These are phyloP conservation scores for Diplotaxis tenuifolia DNA, from an alignment of 345 rosid genomes.

Conservation along the genomic window DNA sequence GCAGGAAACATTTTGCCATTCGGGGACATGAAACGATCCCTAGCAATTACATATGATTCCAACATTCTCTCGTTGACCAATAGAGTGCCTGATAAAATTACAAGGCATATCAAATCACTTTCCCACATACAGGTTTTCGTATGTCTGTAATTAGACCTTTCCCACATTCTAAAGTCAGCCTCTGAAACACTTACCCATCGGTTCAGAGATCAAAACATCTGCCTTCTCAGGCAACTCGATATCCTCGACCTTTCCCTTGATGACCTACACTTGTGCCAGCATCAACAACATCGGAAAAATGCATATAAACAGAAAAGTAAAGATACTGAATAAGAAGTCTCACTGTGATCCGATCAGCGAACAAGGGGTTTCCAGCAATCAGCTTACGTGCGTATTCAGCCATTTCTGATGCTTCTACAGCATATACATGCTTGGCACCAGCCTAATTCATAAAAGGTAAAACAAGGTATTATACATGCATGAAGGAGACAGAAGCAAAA, in stretches of 20 bases:
- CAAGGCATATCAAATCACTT: too few species aligned
- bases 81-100: too few species aligned
- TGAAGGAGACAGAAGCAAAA: slow-evolving; percentile 13
- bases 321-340: slow-evolving; percentile 22
- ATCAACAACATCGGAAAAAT: slow-evolving; percentile 13
- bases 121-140: too few species aligned
- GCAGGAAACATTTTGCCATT: too few species aligned
- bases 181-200: slow-evolving; percentile 67
- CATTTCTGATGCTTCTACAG: slow-evolving; percentile 98
- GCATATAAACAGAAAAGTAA: neutral
- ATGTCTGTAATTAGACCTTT: too few species aligned
- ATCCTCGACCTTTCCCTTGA: slow-evolving; percentile 95
- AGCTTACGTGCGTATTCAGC: slow-evolving; percentile 91
- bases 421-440: slow-evolving; percentile 98
- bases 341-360: slow-evolving; percentile 80
- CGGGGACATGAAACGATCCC: too few species aligned
- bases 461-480: slow-evolving; percentile 9
- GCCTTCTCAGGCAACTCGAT: slow-evolving; percentile 93
- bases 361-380: slow-evolving; percentile 79
- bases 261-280: slow-evolving; percentile 49
- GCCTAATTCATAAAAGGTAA: slow-evolving; percentile 47
- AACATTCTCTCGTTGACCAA: too few species aligned
- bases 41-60: too few species aligned
- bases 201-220: slow-evolving; percentile 91
- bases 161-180: too few species aligned